Evolutionary conservation across 352 stramenopile genomes (phyloP), one percentile per base, ranked within the genome.

Genomic region (Pythium angustatum): DNA sequence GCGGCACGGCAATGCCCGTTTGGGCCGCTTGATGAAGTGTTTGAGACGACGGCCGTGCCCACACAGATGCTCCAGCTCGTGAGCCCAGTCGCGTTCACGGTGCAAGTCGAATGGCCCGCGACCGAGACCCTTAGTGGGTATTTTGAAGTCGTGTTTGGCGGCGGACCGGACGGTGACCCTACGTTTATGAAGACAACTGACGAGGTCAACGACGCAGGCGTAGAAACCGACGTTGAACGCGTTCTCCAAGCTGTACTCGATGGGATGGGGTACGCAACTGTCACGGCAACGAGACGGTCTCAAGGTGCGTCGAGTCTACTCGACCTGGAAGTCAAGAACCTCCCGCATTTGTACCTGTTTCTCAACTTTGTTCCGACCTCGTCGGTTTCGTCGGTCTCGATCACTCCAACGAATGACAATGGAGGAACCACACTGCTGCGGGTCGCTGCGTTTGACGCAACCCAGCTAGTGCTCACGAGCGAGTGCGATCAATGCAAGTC

Each of bases 41-140:
- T 61, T 1, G 5, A 28, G 0, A 14, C 7, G 5, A 53, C 21
- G 5, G 38, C 40, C 17, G 5, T 30, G 1, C 5, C n/a, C 8
- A 45, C 55, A 2, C 60, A 62, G 49, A 66, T 70, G 58, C 15
- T 77, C 19, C 41, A 58, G 43, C 58, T 77, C 17, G 44, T 22
- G 0, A 56, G 50, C 19, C 43, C 54, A 5, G 57, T 52, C 7
- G 21, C 59, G 14, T 64, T 57, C 27, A 36, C 28, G 0, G 63
- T 62, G n/a, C 43, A 28, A 2, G 24, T 62, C 10, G 24, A 34
- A 4, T 62, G 44, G 61, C 66, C 57, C 21, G 10, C 14, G 15
- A 19, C n/a, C 21, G 2, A 52, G 3, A 38, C n/a, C 0, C 67
- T 77, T 36, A 43, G 24, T 21, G 70, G 70, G 1, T n/a, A 44